Evolutionary conservation across 2,329 filamentous ascomycete species (phyloP), one percentile per base, ranked within the genome.

Genomic region (Diaporthe helianthi): DNA sequence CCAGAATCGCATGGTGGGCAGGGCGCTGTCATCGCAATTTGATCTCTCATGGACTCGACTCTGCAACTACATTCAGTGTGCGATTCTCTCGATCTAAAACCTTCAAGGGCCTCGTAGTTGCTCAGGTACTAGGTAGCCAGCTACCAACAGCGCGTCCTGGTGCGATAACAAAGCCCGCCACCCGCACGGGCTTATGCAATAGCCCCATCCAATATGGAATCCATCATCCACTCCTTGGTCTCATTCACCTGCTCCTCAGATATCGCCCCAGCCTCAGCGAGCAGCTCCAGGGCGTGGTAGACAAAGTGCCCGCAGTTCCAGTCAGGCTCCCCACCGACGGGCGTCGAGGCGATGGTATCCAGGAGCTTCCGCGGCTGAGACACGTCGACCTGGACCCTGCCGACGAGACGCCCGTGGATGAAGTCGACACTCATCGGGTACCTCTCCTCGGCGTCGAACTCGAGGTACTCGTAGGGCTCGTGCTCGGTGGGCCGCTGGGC

Each of bases 241-340:
- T 47, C 58, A 2, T 63, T 13, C 29, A 63, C 2, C 13, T 24
- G 19, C 41, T 36, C 44, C 9, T 31, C 3, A 19, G 58, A 33
- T 24, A 63, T 49, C 0, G 8, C n/a, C 15, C 44, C 41, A 26
- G 19, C 44, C 58, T 63, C 58, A 7, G 3, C 13, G 4, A 63
- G 58, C n/a, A 13, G 24, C 13, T 49, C 58, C 29, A 63, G 29
- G 6, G 44, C 58, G 6, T 49, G 7, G 3, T 19, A 63, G 19
- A 63, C 44, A 10, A 63, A 63, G 44, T 63, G 58, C 44, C 19
- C 13, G 13, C 58, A 63, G 58, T 36, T 63, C 58, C 58, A 63
- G 2, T 63, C 58, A 13, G 58, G 58, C 58, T 63, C 58, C 1
- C 58, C 58, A 17, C 41, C 41, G 41, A 49, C 58, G 8, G 58